Evolutionary conservation across 176 grass and related monocot genomes (phyloP).

Genomic region (Echinochloa phyllopogon): DNA sequence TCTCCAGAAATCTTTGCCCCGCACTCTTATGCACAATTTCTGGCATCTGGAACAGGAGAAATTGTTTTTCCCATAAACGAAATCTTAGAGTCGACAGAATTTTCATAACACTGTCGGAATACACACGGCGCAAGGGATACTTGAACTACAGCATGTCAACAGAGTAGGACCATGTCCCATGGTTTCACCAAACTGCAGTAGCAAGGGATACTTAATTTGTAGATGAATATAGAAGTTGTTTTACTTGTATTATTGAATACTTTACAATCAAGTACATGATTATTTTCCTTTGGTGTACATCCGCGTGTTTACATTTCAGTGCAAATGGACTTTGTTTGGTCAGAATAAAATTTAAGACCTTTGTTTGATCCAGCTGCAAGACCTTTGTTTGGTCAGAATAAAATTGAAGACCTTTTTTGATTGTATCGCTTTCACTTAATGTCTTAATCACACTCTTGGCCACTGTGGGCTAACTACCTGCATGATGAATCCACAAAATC

Average conservation of each 20-base stretch:
- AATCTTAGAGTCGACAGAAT: background rate
- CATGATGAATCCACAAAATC: slow-evolving; percentile 30
- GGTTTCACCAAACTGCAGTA: background rate
- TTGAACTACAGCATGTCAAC: no score
- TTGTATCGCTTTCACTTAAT: background rate
- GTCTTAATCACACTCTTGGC: slow-evolving; percentile 71
- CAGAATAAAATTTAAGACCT: no score
- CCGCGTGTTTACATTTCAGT: background rate
- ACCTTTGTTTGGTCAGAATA: background rate
- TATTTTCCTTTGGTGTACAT: slow-evolving; percentile 17
- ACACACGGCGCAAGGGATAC: no score
- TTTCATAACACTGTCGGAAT: no score
- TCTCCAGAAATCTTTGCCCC: background rate
- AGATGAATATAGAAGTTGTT: background rate
- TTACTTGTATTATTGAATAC: slow-evolving; percentile 11
- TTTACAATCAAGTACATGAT: background rate
- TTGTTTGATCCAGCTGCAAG: no score
- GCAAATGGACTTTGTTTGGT: background rate
- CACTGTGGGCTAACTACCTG: slow-evolving; percentile 98
- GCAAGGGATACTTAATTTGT: background rate
- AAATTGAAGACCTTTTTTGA: slow-evolving; percentile 23
- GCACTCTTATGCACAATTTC: background rate
- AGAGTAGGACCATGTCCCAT: no score
- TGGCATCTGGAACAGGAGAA: background rate
- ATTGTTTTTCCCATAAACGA: background rate